phyloP scores from a whole-genome alignment of 257 asterid genomes.

The Solanum clarkiae region DNA sequence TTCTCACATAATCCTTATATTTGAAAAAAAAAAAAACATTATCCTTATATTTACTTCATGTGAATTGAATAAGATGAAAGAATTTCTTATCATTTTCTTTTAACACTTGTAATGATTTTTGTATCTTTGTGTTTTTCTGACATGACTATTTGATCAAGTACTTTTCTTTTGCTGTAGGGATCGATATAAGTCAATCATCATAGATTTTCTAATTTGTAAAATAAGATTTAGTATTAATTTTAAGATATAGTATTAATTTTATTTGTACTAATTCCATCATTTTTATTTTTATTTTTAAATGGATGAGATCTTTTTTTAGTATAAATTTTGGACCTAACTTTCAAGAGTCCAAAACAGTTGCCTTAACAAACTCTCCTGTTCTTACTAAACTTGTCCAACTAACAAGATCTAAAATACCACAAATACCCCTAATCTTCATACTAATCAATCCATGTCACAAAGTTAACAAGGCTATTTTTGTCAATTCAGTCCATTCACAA shows the following conservation, averaged over 20 bases:
- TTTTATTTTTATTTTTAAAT: not conserved
- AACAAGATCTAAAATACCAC: not conserved
- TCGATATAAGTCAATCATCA: not conserved
- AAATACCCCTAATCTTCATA: not conserved
- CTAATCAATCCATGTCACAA: not conserved
- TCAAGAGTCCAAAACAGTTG: not conserved
- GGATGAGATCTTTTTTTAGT: not conserved
- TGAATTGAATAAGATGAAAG: not conserved
- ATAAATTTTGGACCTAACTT: not conserved
- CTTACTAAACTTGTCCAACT: not conserved
- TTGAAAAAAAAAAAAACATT: too few species aligned
- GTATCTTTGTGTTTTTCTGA: not conserved
- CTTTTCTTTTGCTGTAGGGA: not conserved
- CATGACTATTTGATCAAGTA: not conserved
- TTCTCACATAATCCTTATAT: not conserved
- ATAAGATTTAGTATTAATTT: not conserved
- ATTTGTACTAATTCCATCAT: not conserved
- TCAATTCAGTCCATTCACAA: not conserved
- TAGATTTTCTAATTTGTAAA: not conserved
- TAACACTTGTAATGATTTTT: not conserved
- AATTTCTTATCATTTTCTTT: not conserved
- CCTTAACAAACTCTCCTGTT: not conserved
- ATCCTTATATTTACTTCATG: not conserved
- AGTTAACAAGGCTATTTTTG: not conserved
- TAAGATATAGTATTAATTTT: not conserved